Conservation (phyloP, 2,329 filamentous ascomycete species). For the Colletotrichum cordylinicola region DNA sequence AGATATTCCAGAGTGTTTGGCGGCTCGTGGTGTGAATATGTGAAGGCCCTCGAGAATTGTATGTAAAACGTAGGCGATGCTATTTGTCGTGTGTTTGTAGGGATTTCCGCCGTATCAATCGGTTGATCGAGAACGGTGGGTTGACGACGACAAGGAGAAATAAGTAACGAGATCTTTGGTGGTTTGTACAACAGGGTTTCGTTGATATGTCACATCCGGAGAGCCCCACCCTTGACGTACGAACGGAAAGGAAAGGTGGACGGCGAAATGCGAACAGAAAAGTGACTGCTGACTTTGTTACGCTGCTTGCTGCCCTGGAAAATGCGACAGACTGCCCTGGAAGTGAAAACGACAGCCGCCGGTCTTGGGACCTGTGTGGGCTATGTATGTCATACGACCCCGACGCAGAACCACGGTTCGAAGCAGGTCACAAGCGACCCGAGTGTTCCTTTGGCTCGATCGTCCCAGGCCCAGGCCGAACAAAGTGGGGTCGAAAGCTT, state of each 20-base stretch:
- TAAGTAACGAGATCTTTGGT: background rate
- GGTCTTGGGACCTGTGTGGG: slow-evolving; percentile 1
- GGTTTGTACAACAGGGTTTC: background rate
- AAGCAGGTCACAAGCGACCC: background rate
- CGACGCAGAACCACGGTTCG: background rate
- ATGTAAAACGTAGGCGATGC: background rate
- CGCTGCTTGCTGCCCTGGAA: background rate
- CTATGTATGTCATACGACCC: slow-evolving; percentile 17
- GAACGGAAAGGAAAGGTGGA: background rate
- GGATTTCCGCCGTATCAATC: background rate
- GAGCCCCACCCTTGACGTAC: background rate
- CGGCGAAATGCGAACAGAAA: background rate
- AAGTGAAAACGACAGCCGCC: background rate
- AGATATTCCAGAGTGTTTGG: background rate
- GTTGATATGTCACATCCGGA: background rate
- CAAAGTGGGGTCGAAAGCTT: background rate
- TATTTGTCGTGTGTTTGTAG: background rate
- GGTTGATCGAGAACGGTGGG: background rate
- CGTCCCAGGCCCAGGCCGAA: background rate
- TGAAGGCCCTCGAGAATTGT: background rate
- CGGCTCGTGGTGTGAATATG: background rate
- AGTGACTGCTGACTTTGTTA: background rate
- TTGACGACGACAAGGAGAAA: background rate
- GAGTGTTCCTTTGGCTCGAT: background rate
- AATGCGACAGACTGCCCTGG: background rate